These are phyloP conservation scores for Sicyos baderoa DNA, from an alignment of 306 rosid species.

Conservation along the genomic window DNA sequence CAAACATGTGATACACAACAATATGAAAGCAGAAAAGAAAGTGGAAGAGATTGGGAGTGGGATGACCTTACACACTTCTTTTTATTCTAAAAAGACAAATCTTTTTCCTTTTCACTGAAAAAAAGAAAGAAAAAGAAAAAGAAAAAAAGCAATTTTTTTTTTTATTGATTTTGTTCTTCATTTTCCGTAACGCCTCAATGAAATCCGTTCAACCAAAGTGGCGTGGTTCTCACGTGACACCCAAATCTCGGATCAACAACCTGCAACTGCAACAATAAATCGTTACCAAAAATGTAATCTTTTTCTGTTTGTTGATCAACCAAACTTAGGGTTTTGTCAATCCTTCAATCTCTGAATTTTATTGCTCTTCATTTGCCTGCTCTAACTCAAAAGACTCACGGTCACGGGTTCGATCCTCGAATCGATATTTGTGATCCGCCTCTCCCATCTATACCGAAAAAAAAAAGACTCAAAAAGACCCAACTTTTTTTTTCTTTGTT, in stretches of 20 bases:
- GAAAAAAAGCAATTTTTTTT: neutral
- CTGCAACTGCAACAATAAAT: too few species aligned
- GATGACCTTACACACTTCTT: neutral
- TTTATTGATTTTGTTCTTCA: neutral
- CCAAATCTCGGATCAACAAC: neutral
- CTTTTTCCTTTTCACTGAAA: neutral
- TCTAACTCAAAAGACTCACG: neutral
- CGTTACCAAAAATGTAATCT: neutral
- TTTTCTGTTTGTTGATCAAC: neutral
- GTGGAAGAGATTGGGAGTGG: neutral
- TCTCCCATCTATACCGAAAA: too few species aligned
- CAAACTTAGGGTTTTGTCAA: neutral
- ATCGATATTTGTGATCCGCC: too few species aligned
- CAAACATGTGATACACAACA: neutral
- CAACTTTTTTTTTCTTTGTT: neutral
- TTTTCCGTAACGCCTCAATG: neutral
- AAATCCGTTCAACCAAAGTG: neutral
- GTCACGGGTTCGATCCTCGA: too few species aligned
- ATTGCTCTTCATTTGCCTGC: neutral
- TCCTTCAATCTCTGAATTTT: neutral
- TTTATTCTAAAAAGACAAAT: neutral
- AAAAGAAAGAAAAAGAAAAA: too few species aligned
- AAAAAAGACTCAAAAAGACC: too few species aligned
- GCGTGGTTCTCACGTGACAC: slow-evolving; percentile 1
- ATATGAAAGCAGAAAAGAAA: neutral